Evolutionary conservation across 2,329 filamentous ascomycete species (phyloP).

Genomic region (Colletotrichum sp.): DNA sequence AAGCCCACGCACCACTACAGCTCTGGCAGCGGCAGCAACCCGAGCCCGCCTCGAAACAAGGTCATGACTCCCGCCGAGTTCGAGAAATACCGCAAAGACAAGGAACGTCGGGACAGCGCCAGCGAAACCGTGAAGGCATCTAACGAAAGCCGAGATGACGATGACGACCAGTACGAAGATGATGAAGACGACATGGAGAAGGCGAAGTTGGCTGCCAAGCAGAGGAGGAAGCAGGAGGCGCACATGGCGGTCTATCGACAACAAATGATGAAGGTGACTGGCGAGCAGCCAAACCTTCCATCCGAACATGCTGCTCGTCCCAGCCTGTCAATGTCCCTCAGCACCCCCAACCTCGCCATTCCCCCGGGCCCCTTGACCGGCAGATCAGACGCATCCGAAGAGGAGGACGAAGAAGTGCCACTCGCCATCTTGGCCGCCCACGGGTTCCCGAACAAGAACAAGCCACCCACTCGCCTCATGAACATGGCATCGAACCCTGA

Average conservation of each 20-base stretch:
- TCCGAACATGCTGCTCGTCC: slow-evolving; percentile 62
- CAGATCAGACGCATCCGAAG: slow-evolving; percentile 66
- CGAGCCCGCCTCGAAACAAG: slow-evolving; percentile 63
- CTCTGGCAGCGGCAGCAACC: slow-evolving; percentile 35
- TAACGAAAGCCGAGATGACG: slow-evolving; percentile 66
- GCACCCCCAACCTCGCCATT: slow-evolving; percentile 58
- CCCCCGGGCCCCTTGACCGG: slow-evolving; percentile 38
- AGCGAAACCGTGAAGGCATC: slow-evolving; percentile 42
- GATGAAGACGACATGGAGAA: slow-evolving; percentile 84
- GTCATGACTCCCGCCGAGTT: slow-evolving; percentile 92
- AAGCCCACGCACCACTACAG: slow-evolving; percentile 4
- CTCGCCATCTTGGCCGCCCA: slow-evolving; percentile 87
- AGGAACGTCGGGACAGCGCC: slow-evolving; percentile 61
- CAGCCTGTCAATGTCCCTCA: slow-evolving; percentile 61
- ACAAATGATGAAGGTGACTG: slow-evolving; percentile 96
- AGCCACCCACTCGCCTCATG: slow-evolving; percentile 72
- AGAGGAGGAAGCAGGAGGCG: slow-evolving; percentile 86
- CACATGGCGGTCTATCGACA: slow-evolving; percentile 90
- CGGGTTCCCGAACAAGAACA: slow-evolving; percentile 81
- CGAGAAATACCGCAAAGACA: slow-evolving; percentile 79
- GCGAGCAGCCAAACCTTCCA: slow-evolving; percentile 63
- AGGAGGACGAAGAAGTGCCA: slow-evolving; percentile 90
- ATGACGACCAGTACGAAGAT: slow-evolving; percentile 72
- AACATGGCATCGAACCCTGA: slow-evolving; percentile 75
- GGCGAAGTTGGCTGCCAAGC: slow-evolving; percentile 73